Evolutionary conservation across 1,139 yeast genomes (phyloP), one percentile per base, ranked within the genome.

Genomic region (Casaregolazyma suthepensis): DNA sequence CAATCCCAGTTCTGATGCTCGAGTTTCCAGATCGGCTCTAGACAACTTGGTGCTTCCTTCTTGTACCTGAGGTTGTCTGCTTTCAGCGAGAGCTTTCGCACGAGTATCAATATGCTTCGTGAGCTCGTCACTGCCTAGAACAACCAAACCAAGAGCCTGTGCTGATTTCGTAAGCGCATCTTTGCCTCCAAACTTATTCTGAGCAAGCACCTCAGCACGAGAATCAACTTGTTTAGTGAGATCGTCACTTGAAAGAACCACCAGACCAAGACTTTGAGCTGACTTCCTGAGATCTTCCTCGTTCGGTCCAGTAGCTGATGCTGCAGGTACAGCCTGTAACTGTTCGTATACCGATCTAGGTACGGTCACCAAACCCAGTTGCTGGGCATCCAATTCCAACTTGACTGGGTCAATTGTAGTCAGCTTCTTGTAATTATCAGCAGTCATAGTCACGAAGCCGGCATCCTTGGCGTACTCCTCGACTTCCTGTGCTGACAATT

Each of bases 231-330:
- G 40, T 15, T 35, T 35, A 15, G 17, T 35, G 5, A 35, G 40
- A 35, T 35, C 40, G 17, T 35, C 40, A 35, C 17, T 35, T 6
- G 40, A 35, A 4, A 52, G 61, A 62, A 55, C 53, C 26, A 59
- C 59, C 43, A 68, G 52, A 9, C 66, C 69, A 10, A 65, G 58
- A 53, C 62, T 66, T 15, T 56, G 54, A 5, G 72, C 71, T 56
- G 66, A 55, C 13, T 51, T 50, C 13, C 55, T 55, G 17, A 70
- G 56, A 48, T 70, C 73, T 0, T 62, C 66, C 20, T 54, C 56
- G 1, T 66, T 58, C 6, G 73, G 73, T 23, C 23, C 63, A 22
- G 19, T 6, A 15, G 20, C 18, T 7, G 43, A 7, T 5, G 49
- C 35, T 6, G 45, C 43, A 5, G 20, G 31, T 5, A 29, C 44